phyloP scores from a whole-genome alignment of 148 eudicot genomes.

The Mesembryanthemum crystallinum region DNA sequence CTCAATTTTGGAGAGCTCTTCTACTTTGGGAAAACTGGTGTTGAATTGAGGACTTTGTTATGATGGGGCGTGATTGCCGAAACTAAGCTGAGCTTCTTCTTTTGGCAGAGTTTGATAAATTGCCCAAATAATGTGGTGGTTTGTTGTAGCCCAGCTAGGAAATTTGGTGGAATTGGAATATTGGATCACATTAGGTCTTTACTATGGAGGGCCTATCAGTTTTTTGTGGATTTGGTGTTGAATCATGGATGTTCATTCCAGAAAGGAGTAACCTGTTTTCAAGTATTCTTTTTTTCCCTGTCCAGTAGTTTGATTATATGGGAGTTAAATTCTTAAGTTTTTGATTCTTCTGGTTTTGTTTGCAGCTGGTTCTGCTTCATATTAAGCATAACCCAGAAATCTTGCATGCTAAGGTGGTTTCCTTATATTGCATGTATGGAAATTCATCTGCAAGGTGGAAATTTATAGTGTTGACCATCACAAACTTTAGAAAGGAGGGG shows the following conservation, averaged over 20 bases:
- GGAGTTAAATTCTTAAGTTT: too few relatives aligned
- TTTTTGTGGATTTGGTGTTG: not conserved
- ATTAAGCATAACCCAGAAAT: too few relatives aligned
- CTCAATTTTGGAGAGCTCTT: not conserved
- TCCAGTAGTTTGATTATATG: too few relatives aligned
- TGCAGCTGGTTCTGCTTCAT: too few relatives aligned
- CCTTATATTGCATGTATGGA: too few relatives aligned
- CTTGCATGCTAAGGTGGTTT: too few relatives aligned
- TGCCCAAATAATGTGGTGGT: not conserved
- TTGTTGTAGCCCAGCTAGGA: not conserved
- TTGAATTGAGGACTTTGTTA: not conserved
- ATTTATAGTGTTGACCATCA: too few relatives aligned
- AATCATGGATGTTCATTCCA: not conserved
- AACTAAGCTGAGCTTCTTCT: not conserved
- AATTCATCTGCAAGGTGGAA: too few relatives aligned
- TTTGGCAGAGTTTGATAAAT: not conserved
- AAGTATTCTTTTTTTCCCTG: too few relatives aligned
- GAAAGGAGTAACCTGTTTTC: not conserved
- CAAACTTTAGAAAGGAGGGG: too few relatives aligned
- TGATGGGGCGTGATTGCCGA: not conserved
- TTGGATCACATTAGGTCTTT: not conserved
- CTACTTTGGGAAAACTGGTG: not conserved
- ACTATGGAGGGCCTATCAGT: not conserved
- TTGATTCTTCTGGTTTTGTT: too few relatives aligned
- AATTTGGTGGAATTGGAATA: not conserved